Conservation (phyloP, 768 basidiomycete species). For the Tephrocybe sp. region DNA sequence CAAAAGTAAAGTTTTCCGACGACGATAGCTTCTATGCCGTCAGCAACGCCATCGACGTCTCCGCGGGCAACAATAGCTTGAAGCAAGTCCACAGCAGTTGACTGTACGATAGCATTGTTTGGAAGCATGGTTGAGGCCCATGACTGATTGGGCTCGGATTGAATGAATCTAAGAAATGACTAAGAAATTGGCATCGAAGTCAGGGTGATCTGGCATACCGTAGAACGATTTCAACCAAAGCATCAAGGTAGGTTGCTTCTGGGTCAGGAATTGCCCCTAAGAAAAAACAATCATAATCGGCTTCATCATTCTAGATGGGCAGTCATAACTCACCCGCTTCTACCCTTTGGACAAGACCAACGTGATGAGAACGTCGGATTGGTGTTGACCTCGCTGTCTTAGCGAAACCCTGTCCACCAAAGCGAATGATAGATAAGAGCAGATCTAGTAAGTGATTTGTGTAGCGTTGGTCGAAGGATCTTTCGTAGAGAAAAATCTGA, state of each 20-base stretch:
- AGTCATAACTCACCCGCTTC: constrained; percentile 47
- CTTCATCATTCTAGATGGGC: constrained; percentile 2
- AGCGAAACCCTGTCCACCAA: constrained; percentile 88
- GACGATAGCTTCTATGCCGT: constrained; percentile 68
- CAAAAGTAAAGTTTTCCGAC: constrained; percentile 75
- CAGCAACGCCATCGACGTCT: constrained; percentile 66
- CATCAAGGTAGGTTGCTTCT: constrained; percentile 75
- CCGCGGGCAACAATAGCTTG: constrained; percentile 82
- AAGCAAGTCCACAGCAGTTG: constrained; percentile 75
- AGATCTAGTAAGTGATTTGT: constrained; percentile 75
- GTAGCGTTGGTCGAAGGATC: constrained; percentile 75
- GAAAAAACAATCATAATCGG: constrained; percentile 8
- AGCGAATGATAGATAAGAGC: constrained; percentile 73
- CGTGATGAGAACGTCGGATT: constrained; percentile 65
- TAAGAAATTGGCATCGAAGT: neutral
- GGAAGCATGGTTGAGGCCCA: constrained; percentile 54
- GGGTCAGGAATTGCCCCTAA: constrained; percentile 42
- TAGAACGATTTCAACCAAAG: constrained; percentile 70
- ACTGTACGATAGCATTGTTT: constrained; percentile 67
- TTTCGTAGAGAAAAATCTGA: constrained; percentile 66
- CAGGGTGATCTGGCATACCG: constrained; percentile 44
- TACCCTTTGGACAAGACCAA: constrained; percentile 60
- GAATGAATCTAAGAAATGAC: constrained; percentile 56
- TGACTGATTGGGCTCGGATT: constrained; percentile 67
- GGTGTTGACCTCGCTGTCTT: constrained; percentile 67